phyloP scores from a whole-genome alignment of 2,329 filamentous ascomycete species.

The Hypoxylon sp. region DNA sequence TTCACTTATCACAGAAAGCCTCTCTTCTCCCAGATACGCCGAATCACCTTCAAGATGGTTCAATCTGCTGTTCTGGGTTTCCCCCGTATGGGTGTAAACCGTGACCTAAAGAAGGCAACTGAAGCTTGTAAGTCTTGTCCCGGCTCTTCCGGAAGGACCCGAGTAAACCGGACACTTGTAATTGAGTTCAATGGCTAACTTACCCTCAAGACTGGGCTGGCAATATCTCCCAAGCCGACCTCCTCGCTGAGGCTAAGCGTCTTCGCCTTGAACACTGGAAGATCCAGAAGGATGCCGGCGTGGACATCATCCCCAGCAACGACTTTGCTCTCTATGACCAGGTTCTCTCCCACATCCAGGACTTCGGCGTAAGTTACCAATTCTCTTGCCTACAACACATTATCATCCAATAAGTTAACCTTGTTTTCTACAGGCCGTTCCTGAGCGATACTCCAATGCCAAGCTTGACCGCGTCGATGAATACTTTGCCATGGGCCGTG shows the following conservation, averaged over 20 bases:
- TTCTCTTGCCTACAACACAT: not conserved
- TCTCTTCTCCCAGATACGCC: constrained; percentile 43
- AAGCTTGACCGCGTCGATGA: constrained; percentile 90
- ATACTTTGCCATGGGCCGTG: constrained; percentile 99
- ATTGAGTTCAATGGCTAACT: constrained; percentile 39
- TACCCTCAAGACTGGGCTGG: constrained; percentile 79
- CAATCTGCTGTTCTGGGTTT: constrained; percentile 91
- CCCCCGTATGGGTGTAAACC: constrained; percentile 97
- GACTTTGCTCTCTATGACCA: constrained; percentile 99
- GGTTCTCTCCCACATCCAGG: constrained; percentile 96
- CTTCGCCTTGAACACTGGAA: constrained; percentile 98
- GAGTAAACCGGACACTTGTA: not conserved
- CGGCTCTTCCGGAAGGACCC: constrained; percentile 10
- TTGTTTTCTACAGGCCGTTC: constrained; percentile 75
- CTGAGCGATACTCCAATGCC: constrained; percentile 93
- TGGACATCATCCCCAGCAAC: constrained; percentile 98
- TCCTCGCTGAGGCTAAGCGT: constrained; percentile 95
- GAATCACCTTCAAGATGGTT: constrained; percentile 68
- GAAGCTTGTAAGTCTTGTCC: constrained; percentile 78
- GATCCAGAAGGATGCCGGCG: constrained; percentile 98
- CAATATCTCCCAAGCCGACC: constrained; percentile 92
- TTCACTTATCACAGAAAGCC: constrained; percentile 42
- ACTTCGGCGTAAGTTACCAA: constrained; percentile 83
- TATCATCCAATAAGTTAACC: constrained; percentile 41
- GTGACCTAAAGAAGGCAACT: constrained; percentile 99